These are phyloP conservation scores for Phoenix dactylifera DNA, from an alignment of 176 grass and related monocot genomes.

Conservation along the genomic window DNA sequence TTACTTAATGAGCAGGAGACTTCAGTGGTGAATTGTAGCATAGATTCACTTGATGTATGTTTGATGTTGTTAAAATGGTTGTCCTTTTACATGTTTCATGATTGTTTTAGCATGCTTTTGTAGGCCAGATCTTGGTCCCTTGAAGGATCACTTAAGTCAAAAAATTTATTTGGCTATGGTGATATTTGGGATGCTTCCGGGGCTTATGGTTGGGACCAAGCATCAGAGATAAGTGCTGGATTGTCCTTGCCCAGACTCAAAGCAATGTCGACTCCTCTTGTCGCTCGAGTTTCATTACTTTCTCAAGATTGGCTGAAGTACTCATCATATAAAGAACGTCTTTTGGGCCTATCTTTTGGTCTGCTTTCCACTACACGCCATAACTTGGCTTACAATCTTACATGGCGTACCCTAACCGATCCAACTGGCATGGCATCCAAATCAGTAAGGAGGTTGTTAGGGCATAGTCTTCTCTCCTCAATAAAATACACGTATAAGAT, in stretches of 20 bases:
- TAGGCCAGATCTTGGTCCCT: slow-evolving; percentile 48
- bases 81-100: too few relatives aligned
- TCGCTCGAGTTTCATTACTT: slow-evolving; percentile 34
- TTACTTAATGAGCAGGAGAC: too few relatives aligned
- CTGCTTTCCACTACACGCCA: slow-evolving; percentile 53
- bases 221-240: slow-evolving; percentile 38
- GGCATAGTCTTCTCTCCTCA: slow-evolving; percentile 60
- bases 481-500: slow-evolving; percentile 65
- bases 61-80: too few relatives aligned
- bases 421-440: slow-evolving; percentile 45
- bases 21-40: too few relatives aligned
- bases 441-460: slow-evolving; percentile 56
- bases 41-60: too few relatives aligned
- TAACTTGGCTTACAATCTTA: slow-evolving; percentile 57
- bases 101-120: slow-evolving; percentile 1
- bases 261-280: slow-evolving; percentile 40
- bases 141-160: slow-evolving; percentile 47
- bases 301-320: slow-evolving; percentile 58
- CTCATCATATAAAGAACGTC: slow-evolving; percentile 63
- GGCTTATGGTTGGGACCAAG: slow-evolving; percentile 47
- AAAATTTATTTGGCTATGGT: slow-evolving; percentile 57
- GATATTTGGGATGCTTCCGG: slow-evolving; percentile 70
- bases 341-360: slow-evolving; percentile 50
- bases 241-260: slow-evolving; percentile 50
- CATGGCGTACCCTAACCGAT: slow-evolving; percentile 50